Evolutionary conservation across 345 rosid species (phyloP), one percentile per base, ranked within the genome.

Genomic region (Salix purpurea): DNA sequence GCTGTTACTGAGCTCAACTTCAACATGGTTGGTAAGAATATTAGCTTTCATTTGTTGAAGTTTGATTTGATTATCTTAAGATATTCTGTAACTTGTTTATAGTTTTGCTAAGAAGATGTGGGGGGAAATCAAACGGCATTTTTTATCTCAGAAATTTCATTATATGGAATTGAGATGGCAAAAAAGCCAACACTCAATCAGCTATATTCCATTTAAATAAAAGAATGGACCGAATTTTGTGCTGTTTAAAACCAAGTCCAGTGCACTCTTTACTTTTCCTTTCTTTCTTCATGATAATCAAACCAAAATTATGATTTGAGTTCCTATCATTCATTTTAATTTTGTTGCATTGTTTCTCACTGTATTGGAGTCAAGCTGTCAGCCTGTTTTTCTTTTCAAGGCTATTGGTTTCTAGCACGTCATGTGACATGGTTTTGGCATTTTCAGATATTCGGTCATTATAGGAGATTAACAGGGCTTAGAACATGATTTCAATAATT

Each of bases 1-100:
- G 99, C 99, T 0, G 88, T 91, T 74, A 94, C 98, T 9, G 98
- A 96, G 89, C 97, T 96, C 83, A 94, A 96, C 94, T 96, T 96
- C 82, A 94, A 96, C 88, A 94, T 94, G 99, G 84, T 1, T 52
- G 99, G 84, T 82, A 77, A 37, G 68, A 37, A 7, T 46, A 67
- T 8, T 16, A 40, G 26, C 34, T 52, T 40, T 10, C 12, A 13
- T 24, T 58, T 28, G 36, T 48, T 50, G 69, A 77, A 16, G 39
- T 76, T 76, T n/a, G 46, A 65, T 19, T 68, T 73, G 23, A 23
- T 68, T 18, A 46, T 44, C 65, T 8, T 23, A 34, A 54, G 34
- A 15, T 74, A 24, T 71, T 28, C 61, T 7, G 58, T n/a, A 24
- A 21, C 14, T 67, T 36, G n/a, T 48, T 34, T 4, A 5, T 26